These are phyloP conservation scores for Auriculariales sp. DNA, from an alignment of 768 basidiomycete genomes.

Conservation along the genomic window DNA sequence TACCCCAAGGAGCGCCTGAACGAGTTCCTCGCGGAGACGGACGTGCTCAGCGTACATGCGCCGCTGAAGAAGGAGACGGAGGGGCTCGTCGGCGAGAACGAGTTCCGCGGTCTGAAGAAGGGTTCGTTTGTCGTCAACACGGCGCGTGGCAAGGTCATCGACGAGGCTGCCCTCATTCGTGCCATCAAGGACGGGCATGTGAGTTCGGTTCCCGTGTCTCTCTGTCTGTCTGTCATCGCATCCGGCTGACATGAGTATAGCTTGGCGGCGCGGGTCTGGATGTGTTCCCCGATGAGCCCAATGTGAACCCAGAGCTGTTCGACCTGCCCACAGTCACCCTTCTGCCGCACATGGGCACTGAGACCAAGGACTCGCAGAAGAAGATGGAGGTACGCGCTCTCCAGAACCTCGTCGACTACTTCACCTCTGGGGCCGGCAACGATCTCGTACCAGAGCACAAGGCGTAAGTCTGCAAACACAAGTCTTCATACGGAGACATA, in stretches of 20 bases:
- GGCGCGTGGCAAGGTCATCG: conserved; percentile 80
- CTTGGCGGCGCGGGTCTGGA: conserved; percentile 71
- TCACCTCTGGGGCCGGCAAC: conserved; percentile 44
- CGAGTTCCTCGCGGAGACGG: conserved; percentile 51
- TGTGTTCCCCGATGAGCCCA: conserved; percentile 75
- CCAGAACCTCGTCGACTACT: conserved; percentile 58
- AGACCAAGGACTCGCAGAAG: conserved; percentile 65
- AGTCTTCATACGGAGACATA: too few species aligned
- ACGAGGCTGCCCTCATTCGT: conserved; percentile 74
- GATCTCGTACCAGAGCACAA: conserved; percentile 49
- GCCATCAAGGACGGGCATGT: conserved; percentile 83
- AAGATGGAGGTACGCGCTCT: conserved; percentile 80
- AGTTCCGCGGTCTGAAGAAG: conserved; percentile 64
- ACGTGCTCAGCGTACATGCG: conserved; percentile 78
- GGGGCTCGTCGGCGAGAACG: conserved; percentile 56
- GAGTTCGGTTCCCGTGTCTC: conserved; percentile 17
- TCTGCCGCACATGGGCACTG: conserved; percentile 86
- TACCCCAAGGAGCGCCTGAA: conserved; percentile 41
- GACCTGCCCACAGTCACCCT: conserved; percentile 74
- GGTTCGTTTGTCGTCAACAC: conserved; percentile 76
- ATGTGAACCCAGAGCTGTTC: conserved; percentile 63
- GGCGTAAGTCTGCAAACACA: conserved; percentile 2
- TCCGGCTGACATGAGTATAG: conserved; percentile 20
- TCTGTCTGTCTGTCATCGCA: conserved; percentile 4
- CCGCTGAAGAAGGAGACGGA: conserved; percentile 65